Conservation (phyloP, 768 basidiomycete genomes). For the Naganishia randhawae region DNA sequence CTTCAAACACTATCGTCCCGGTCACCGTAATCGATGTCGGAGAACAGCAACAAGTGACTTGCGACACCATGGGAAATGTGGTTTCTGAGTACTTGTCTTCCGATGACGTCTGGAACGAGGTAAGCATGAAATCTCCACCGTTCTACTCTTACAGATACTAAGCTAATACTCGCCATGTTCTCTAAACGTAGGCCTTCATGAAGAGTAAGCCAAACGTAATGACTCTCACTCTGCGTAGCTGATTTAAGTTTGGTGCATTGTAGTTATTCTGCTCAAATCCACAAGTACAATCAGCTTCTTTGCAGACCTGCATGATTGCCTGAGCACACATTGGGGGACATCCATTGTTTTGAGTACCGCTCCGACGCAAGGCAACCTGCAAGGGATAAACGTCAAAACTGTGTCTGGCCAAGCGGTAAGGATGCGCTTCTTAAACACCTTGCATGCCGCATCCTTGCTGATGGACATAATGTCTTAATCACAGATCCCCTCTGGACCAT, state of each 20-base stretch:
- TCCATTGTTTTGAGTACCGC: conserved; percentile 22
- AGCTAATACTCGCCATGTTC: neutral
- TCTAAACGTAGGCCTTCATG: neutral
- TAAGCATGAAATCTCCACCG: neutral
- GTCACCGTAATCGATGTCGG: conserved; percentile 37
- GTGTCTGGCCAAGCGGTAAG: neutral
- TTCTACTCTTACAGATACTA: no score
- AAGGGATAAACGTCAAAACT: conserved; percentile 13
- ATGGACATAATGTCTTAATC: neutral
- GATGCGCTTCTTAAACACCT: neutral
- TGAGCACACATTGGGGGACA: conserved; percentile 20
- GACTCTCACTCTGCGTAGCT: no score
- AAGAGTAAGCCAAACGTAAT: neutral
- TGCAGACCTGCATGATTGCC: conserved; percentile 14
- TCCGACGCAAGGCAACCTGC: conserved; percentile 2
- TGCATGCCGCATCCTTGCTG: no score
- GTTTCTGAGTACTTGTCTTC: conserved; percentile 27
- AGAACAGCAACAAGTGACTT: conserved; percentile 32
- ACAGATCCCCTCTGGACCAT: conserved; percentile 39
- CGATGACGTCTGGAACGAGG: conserved; percentile 42
- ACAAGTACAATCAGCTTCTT: conserved; percentile 8
- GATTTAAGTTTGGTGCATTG: neutral
- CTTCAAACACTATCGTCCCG: conserved; percentile 14
- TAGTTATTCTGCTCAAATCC: conserved; percentile 18
- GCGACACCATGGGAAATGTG: conserved; percentile 33